A percentile compares a stretch with the other conserved stretches of the same genome.
These are phyloP conservation scores for Fusarium sp. DNA, from an alignment of 2,329 filamentous ascomycete species.

Conservation along the genomic window DNA sequence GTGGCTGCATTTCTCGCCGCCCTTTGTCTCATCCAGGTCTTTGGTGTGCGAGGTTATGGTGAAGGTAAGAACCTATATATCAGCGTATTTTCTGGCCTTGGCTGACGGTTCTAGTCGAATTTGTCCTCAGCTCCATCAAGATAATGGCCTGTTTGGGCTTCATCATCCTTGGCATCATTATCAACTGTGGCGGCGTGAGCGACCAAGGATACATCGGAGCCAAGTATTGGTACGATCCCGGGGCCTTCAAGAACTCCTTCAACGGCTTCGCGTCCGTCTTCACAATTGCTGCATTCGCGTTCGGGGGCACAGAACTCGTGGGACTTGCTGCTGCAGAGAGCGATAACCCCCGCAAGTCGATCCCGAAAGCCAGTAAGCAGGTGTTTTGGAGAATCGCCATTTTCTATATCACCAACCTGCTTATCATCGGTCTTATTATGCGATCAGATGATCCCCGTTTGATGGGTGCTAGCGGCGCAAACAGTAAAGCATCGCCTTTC, in stretches of 20 bases:
- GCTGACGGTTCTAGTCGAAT: constrained; percentile 72
- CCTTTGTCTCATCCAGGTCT: constrained; percentile 87
- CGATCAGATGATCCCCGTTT: constrained; percentile 79
- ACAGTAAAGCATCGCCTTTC: constrained; percentile 88
- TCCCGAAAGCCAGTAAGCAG: constrained; percentile 91
- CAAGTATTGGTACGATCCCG: constrained; percentile 82
- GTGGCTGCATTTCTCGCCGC: constrained; percentile 85
- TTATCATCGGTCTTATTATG: constrained; percentile 86
- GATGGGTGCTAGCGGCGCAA: constrained; percentile 69
- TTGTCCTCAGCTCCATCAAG: constrained; percentile 89
- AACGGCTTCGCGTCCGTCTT: constrained; percentile 81
- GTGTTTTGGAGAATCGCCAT: constrained; percentile 95
- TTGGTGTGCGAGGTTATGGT: constrained; percentile 89
- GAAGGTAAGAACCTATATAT: constrained; percentile 60
- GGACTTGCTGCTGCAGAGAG: constrained; percentile 85
- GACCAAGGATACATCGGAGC: constrained; percentile 84
- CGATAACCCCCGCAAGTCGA: constrained; percentile 81
- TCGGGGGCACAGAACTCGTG: constrained; percentile 83
- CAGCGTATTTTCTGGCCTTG: background rate
- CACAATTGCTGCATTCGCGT: constrained; percentile 81
- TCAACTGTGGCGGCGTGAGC: constrained; percentile 86
- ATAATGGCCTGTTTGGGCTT: constrained; percentile 73
- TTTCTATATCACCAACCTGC: constrained; percentile 90
- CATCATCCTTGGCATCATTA: constrained; percentile 86
- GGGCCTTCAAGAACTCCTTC: constrained; percentile 83